Percentiles rank a stretch among this genome's conserved stretches.
These are phyloP conservation scores for Asterochloris erici DNA, from an alignment of 139 green algal genomes.

Conservation along the genomic window DNA sequence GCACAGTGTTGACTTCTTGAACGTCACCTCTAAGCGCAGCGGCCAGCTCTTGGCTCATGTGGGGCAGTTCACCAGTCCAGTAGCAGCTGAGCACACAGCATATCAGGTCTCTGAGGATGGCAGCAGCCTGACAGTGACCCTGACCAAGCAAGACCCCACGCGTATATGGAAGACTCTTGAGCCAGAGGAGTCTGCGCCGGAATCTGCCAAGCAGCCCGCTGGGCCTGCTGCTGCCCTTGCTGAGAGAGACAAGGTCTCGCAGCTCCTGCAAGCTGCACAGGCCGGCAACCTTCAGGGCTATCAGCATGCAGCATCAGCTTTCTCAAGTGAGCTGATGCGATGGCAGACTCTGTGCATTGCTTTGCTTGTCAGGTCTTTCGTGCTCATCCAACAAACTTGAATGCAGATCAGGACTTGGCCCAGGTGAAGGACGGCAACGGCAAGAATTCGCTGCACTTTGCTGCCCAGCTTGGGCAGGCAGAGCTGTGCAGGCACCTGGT, in stretches of 20 bases:
- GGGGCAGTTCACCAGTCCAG: constrained; percentile 1
- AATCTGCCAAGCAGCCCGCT: neutral
- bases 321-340: neutral
- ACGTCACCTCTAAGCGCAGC: neutral
- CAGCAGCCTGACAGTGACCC: neutral
- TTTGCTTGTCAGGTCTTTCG: too few species aligned
- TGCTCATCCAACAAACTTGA: too few species aligned
- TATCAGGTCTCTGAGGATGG: constrained; percentile 1
- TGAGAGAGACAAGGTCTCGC: constrained; percentile 12
- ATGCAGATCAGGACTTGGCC: neutral
- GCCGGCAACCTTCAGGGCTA: neutral
- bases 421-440: constrained; percentile 7
- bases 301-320: neutral
- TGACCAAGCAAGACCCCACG: neutral
- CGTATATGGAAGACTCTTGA: neutral
- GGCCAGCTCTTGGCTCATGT: neutral
- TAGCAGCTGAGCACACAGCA: neutral
- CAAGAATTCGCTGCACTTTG: constrained; percentile 11
- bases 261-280: constrained; percentile 1
- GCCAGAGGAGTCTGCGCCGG: neutral
- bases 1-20: constrained; percentile 4
- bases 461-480: constrained; percentile 11
- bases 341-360: too few species aligned
- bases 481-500: constrained; percentile 5
- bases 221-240: neutral